Evolutionary conservation across 1,284 basidiomycete genomes (phyloP), one percentile per base, ranked within the genome.

Genomic region (Limonomyces culmigenus): DNA sequence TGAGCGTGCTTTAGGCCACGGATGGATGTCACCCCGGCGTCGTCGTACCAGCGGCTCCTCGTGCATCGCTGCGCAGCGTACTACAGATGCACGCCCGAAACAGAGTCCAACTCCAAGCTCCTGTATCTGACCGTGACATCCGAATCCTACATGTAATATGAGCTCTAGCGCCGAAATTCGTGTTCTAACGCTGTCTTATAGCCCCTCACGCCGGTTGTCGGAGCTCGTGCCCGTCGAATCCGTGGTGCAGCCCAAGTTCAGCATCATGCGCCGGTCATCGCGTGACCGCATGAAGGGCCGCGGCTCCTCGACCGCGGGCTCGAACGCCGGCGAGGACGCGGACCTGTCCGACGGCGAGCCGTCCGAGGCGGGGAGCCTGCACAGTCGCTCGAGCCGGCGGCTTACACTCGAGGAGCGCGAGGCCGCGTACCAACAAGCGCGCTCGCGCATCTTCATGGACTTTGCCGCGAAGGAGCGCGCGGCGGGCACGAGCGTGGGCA

Each of bases 11-110:
- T 19, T 46, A 81, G 77, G 52, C 41, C 59, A 35, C 67, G 72
- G 42, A 60, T 76, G 37, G 74, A 81, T 42, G 50, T 83, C 37
- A 59, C 59, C 3, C 73, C 83, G 19, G 54, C 70, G 4, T 80
- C 75, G 18, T 70, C 80, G 29, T 87, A 86, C 54, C 83, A 87
- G 50, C 70, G 79, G 20, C 62, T 87, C 48, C 69, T 87, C 29
- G 72, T 86, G 11, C 79, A 86, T 53, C 73, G 83, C 46, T 86
- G 83, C 48, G 77, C 78, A 8, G 64, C 73, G 2, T 85, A 80
- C 52, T 83, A 86, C 55, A 75, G 59, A 47, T 60, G 85, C 4
- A 44, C 56, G 0, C 74, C 74, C 6, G 83, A 86, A 47, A 65
- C 54, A 31, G 81, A 86, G 49, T 48, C 64, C n/a, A 39, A 54